Base-by-base conservation (phyloP, 306 rosid species). In the Prunus fruticosa region DNA sequence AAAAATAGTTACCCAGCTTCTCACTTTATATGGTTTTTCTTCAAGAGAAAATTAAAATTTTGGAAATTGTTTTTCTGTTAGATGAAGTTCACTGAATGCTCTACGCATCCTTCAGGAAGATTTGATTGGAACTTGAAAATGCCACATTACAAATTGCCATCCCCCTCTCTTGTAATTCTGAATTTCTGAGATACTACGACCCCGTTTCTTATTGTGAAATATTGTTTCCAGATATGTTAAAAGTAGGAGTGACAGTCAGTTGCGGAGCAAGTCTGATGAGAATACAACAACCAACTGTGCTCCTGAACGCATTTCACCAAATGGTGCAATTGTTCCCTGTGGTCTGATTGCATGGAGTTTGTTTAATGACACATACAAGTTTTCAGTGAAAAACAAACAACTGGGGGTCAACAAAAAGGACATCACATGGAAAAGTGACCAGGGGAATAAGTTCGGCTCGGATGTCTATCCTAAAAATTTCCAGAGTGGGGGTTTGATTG, bases 291-390 rank as follows among this genome's bases (percentile, higher is more conserved):
- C 23, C 2, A 0, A 10, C 4, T 93, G 97, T 73, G 67, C 78
- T 11, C 96, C 96, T 0, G 97, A 89, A 82, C 84, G 74, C 53
- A 60, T 18, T 15, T 75, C 84, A 34, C 18, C 69, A 64, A 68
- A 79, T 27, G 47, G 30, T 74, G 72, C 90, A 54, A 88, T 93
- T 79, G 96, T 93, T 71, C 98, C 97, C 43, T 93, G 97, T 76
- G 97, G 97, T 79, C 93, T 93, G 67, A 73, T 84, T 69, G 97
- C 98, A 11, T 93, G 97, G 98, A 93, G 98, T 83, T 73, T 93
- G 79, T 91, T 91, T 79, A 93, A 93, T 68, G 98, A 93, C 86
- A 93, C 96, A 1, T 93, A 87, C 74, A 86, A 50, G 56, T 78
- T 93, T 71, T 83, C 88, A 41, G 66, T 71, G 78, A 84, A 87